phyloP scores from a whole-genome alignment of 495 filamentous ascomycete genomes.

The Penicillium alfredii region DNA sequence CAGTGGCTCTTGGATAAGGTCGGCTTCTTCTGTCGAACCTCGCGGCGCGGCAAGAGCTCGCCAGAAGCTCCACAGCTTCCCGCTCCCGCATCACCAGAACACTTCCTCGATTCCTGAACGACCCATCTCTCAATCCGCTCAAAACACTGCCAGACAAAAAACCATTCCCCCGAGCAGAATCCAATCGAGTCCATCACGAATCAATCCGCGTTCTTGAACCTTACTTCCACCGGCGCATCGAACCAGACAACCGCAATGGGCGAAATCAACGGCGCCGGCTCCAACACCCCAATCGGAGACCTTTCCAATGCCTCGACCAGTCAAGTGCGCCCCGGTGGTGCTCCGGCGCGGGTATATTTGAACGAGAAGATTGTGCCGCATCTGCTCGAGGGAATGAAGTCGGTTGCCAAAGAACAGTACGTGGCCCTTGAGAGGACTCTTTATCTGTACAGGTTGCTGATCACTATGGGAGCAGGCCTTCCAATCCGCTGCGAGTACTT shows the following conservation, averaged over 20 bases:
- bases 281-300: slow-evolving; percentile 35
- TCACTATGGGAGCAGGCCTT: slow-evolving; percentile 54
- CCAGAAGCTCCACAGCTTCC: slow-evolving; percentile 23
- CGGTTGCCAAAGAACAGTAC: slow-evolving; percentile 74
- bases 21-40: neutral
- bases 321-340: slow-evolving; percentile 59
- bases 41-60: slow-evolving; percentile 4
- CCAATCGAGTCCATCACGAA: too few relatives aligned
- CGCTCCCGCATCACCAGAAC: neutral
- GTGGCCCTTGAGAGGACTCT: slow-evolving; percentile 20
- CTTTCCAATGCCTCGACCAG: slow-evolving; percentile 37
- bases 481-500: slow-evolving; percentile 77
- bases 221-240: neutral
- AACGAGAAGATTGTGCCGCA: slow-evolving; percentile 82
- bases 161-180: too few relatives aligned
- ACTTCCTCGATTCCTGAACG: neutral
- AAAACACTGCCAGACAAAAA: slow-evolving; percentile 1
- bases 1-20: slow-evolving; percentile 13
- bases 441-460: neutral
- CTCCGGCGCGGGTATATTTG: slow-evolving; percentile 80
- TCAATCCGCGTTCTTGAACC: too few relatives aligned
- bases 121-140: neutral
- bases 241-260: slow-evolving; percentile 15
- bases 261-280: slow-evolving; percentile 20
- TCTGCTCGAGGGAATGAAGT: slow-evolving; percentile 89